A percentile compares a stretch with the other conserved stretches of the same genome.
Evolutionary conservation across 1,139 yeast genomes (phyloP).

Genomic region (Pichia sorboxylosa): DNA sequence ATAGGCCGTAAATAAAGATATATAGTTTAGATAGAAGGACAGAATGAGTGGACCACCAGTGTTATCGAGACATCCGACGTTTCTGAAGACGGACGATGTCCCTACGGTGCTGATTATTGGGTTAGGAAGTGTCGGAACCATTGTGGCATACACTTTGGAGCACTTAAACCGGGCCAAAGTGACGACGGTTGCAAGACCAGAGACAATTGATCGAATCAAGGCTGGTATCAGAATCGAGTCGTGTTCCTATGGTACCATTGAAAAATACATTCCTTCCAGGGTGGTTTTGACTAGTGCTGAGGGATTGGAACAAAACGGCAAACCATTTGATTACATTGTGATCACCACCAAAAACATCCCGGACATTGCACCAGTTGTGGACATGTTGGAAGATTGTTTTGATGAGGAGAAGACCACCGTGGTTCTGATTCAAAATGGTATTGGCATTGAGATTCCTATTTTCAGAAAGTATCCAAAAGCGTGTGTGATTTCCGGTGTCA

Average conservation of each 20-base stretch:
- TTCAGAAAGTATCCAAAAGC: constrained; percentile 44
- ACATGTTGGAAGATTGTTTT: constrained; percentile 47
- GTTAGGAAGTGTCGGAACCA: constrained; percentile 64
- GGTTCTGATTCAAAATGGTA: constrained; percentile 61
- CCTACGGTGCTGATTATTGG: constrained; percentile 42
- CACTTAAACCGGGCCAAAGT: constrained; percentile 38
- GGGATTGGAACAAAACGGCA: constrained; percentile 24
- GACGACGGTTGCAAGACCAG: constrained; percentile 51
- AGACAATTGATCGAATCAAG: constrained; percentile 42
- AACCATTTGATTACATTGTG: constrained; percentile 55
- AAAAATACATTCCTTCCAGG: constrained; percentile 42
- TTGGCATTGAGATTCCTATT: constrained; percentile 56
- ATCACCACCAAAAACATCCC: constrained; percentile 67
- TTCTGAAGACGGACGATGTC: too few species aligned
- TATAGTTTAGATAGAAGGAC: too few species aligned
- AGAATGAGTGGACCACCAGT: too few species aligned
- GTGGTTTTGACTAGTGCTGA: constrained; percentile 25
- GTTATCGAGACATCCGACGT: too few species aligned
- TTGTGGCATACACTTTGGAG: constrained; percentile 50
- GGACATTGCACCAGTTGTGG: constrained; percentile 47
- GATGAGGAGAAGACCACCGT: constrained; percentile 35
- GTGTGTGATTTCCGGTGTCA: constrained; percentile 53
- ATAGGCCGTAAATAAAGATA: too few species aligned
- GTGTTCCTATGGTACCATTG: constrained; percentile 43
- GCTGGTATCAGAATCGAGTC: constrained; percentile 54